A percentile compares a stretch with the other conserved stretches of the same genome.
Conservation (phyloP, 2,329 filamentous ascomycete genomes). For the Sarocladium kiliense region DNA sequence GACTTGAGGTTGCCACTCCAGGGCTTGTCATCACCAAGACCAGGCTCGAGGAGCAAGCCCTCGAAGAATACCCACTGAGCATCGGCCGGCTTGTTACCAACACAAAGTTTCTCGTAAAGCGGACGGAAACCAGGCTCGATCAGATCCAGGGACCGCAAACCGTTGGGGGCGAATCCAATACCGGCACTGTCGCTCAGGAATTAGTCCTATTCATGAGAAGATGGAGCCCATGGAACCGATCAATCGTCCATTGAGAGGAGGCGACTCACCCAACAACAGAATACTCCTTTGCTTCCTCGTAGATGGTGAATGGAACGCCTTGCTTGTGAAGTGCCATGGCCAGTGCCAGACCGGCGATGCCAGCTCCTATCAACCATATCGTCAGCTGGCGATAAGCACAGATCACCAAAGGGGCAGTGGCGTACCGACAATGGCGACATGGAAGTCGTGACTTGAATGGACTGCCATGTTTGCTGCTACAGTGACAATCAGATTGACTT, state of each 20-base stretch:
- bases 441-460: neutral
- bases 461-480: neutral
- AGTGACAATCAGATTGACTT: too few species aligned
- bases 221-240: neutral
- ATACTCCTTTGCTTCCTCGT: neutral
- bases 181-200: neutral
- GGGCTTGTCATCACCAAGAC: neutral
- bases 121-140: neutral
- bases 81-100: neutral
- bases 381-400: too few species aligned
- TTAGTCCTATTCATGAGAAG: neutral
- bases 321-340: neutral
- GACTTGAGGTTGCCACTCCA: neutral
- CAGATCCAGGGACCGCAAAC: neutral
- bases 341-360: neutral
- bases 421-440: neutral
- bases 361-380: neutral
- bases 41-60: neutral
- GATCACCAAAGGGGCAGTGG: neutral
- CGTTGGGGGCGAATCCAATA: neutral
- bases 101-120: neutral
- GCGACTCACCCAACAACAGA: neutral
- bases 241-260: too few species aligned
- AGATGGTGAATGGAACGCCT: neutral
- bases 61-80: neutral